These are phyloP conservation scores for Bipolaris gigantea DNA, from an alignment of 2,329 filamentous ascomycete genomes.

Conservation along the genomic window DNA sequence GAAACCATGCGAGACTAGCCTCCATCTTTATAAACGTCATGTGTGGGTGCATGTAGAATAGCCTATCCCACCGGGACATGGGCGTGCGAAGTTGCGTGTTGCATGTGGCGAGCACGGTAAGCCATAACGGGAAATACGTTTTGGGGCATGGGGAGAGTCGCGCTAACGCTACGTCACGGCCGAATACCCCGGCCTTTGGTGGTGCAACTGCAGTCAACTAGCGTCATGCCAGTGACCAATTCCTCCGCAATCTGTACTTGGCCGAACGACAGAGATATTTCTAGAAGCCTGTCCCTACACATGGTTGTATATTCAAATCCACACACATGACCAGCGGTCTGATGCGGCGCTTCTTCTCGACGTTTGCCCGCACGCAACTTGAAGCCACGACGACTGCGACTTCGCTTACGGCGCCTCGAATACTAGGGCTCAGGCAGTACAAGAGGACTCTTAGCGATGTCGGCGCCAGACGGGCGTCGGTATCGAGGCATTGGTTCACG, in stretches of 20 bases:
- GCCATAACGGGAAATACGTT: neutral
- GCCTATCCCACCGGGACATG: slow-evolving; percentile 14
- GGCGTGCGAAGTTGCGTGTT: slow-evolving; percentile 8
- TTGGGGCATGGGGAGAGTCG: slow-evolving; percentile 2
- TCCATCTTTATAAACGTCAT: slow-evolving; percentile 17
- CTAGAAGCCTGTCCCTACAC: slow-evolving; percentile 11
- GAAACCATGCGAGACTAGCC: neutral
- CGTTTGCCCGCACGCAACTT: slow-evolving; percentile 44
- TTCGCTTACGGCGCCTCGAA: slow-evolving; percentile 30
- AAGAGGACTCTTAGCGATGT: slow-evolving; percentile 40
- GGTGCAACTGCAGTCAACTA: slow-evolving; percentile 13
- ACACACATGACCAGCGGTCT: slow-evolving; percentile 48
- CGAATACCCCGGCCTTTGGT: slow-evolving; percentile 10
- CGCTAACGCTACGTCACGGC: slow-evolving; percentile 26
- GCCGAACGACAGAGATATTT: neutral
- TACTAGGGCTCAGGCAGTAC: slow-evolving; percentile 39
- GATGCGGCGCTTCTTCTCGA: slow-evolving; percentile 53
- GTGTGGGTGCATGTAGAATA: neutral
- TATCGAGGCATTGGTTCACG: slow-evolving; percentile 50
- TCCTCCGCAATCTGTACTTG: slow-evolving; percentile 4
- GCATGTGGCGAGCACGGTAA: slow-evolving; percentile 9
- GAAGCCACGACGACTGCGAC: slow-evolving; percentile 17
- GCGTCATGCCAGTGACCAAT: slow-evolving; percentile 3
- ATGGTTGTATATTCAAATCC: slow-evolving; percentile 37
- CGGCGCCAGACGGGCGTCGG: slow-evolving; percentile 34